phyloP scores from a whole-genome alignment of 2,329 filamentous ascomycete species.

The Thermomyces lanuginosus region DNA sequence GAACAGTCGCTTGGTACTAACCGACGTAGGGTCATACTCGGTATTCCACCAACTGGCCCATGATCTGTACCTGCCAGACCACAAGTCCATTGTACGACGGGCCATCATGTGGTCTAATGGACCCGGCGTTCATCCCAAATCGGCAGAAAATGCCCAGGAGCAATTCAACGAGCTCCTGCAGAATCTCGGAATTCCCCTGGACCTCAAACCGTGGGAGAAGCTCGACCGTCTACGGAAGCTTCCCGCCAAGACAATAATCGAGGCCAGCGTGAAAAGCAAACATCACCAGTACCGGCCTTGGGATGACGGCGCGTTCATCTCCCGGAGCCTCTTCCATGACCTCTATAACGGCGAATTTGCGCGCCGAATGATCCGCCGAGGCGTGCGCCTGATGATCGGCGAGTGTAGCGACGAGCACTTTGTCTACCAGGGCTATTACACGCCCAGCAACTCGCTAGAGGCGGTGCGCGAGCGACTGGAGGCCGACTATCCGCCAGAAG shows the following conservation, averaged over 20 bases:
- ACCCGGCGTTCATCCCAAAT: slow-evolving; percentile 37
- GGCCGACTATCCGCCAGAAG: slow-evolving; percentile 35
- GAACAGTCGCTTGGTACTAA: slow-evolving; percentile 3
- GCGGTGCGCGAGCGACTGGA: slow-evolving; percentile 31
- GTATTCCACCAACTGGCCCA: slow-evolving; percentile 42
- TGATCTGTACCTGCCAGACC: slow-evolving; percentile 34
- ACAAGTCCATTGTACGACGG: slow-evolving; percentile 33
- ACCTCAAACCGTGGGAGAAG: slow-evolving; percentile 27
- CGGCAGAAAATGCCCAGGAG: slow-evolving; percentile 28
- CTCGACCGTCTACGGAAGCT: slow-evolving; percentile 29
- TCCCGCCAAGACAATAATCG: slow-evolving; percentile 25
- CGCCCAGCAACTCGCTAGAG: slow-evolving; percentile 27
- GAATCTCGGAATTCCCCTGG: slow-evolving; percentile 28
- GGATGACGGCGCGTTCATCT: slow-evolving; percentile 35
- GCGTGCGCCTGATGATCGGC: slow-evolving; percentile 36
- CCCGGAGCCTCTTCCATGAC: slow-evolving; percentile 25
- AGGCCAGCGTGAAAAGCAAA: slow-evolving; percentile 26
- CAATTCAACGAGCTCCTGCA: slow-evolving; percentile 38
- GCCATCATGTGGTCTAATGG: slow-evolving; percentile 40
- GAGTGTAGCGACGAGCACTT: slow-evolving; percentile 39
- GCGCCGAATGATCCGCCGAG: slow-evolving; percentile 26
- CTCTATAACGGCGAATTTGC: slow-evolving; percentile 37
- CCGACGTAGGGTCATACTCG: slow-evolving; percentile 33
- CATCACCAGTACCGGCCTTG: slow-evolving; percentile 40
- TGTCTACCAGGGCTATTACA: slow-evolving; percentile 36